Percentiles rank a stretch among this genome's conserved stretches.
Evolutionary conservation across 257 asterid genomes (phyloP).

Genomic region (Craterostigma plantagineum): DNA sequence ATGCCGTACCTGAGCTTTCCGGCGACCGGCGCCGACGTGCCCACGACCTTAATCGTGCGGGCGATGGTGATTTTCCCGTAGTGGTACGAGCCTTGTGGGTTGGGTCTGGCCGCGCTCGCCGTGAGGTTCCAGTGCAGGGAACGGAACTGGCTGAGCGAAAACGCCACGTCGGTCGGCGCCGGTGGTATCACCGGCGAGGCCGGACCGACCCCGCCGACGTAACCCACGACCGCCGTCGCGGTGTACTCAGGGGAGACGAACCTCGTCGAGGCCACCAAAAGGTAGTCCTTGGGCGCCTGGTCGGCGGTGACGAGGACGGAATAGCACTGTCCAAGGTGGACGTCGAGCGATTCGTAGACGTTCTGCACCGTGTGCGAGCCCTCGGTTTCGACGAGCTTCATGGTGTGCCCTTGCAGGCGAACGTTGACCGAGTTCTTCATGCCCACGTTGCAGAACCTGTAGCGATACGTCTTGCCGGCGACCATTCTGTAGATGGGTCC

Average conservation of each 20-base stretch:
- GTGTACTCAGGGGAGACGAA: slow-evolving; percentile 17
- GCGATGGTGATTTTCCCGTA: slow-evolving; percentile 48
- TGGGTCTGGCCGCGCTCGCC: slow-evolving; percentile 63
- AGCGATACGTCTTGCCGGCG: slow-evolving; percentile 32
- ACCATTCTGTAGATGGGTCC: slow-evolving; percentile 32
- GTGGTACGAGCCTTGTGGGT: slow-evolving; percentile 60
- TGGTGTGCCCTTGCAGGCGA: slow-evolving; percentile 35
- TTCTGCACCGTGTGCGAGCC: slow-evolving; percentile 49
- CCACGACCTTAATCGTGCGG: slow-evolving; percentile 30
- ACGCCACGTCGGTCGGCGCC: slow-evolving; percentile 27
- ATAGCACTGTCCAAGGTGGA: slow-evolving; percentile 43
- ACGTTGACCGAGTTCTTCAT: slow-evolving; percentile 32
- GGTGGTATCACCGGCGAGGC: slow-evolving; percentile 25
- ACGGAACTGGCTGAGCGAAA: slow-evolving; percentile 47
- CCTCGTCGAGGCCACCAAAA: slow-evolving; percentile 37
- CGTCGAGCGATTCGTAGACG: slow-evolving; percentile 32
- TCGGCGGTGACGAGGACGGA: slow-evolving; percentile 40
- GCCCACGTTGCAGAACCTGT: slow-evolving; percentile 43
- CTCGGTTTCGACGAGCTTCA: slow-evolving; percentile 45
- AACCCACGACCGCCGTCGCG: slow-evolving; percentile 26
- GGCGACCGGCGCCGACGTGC: slow-evolving; percentile 11
- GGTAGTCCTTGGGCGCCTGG: slow-evolving; percentile 31
- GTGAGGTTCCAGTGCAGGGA: slow-evolving; percentile 49
- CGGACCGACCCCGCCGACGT: slow-evolving; percentile 19
- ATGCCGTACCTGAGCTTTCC: slow-evolving; percentile 29